A percentile compares a stretch with the other conserved stretches of the same genome.
These are phyloP conservation scores for Ascochyta rabiei DNA, from an alignment of 2,329 filamentous ascomycete species.

Conservation along the genomic window DNA sequence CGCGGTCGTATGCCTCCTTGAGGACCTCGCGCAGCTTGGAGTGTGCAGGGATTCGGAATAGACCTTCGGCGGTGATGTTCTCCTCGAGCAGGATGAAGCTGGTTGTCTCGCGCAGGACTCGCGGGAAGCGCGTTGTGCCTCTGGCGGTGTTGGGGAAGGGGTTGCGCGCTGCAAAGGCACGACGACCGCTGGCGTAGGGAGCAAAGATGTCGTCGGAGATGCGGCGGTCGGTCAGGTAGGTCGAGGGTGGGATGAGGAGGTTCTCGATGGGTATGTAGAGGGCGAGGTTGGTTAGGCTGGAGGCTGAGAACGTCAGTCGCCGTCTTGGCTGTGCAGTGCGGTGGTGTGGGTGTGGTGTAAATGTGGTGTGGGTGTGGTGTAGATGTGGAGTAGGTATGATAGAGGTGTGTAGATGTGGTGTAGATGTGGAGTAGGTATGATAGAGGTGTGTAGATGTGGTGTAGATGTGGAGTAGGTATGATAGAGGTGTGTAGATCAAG, in stretches of 20 bases:
- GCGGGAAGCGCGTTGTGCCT: constrained; percentile 56
- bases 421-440: too few species aligned
- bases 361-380: too few species aligned
- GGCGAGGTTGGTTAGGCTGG: constrained; percentile 56
- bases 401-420: too few species aligned
- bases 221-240: constrained; percentile 61
- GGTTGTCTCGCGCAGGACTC: constrained; percentile 60
- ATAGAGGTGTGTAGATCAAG: background rate
- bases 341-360: background rate
- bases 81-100: constrained; percentile 57
- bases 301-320: constrained; percentile 47
- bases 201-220: constrained; percentile 55
- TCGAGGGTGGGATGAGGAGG: constrained; percentile 60
- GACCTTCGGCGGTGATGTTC: constrained; percentile 57
- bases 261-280: constrained; percentile 59
- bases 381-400: too few species aligned
- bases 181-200: constrained; percentile 53
- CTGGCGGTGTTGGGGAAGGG: constrained; percentile 55
- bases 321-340: background rate
- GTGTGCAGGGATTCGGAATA: constrained; percentile 61
- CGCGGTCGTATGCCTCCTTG: constrained; percentile 61
- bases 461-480: too few species aligned
- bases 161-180: constrained; percentile 55
- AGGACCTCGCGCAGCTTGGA: constrained; percentile 57
- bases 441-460: too few species aligned